Evolutionary conservation across 495 filamentous ascomycete species (phyloP), one percentile per base, ranked within the genome.

Genomic region (Lasiosphaeria ovina): DNA sequence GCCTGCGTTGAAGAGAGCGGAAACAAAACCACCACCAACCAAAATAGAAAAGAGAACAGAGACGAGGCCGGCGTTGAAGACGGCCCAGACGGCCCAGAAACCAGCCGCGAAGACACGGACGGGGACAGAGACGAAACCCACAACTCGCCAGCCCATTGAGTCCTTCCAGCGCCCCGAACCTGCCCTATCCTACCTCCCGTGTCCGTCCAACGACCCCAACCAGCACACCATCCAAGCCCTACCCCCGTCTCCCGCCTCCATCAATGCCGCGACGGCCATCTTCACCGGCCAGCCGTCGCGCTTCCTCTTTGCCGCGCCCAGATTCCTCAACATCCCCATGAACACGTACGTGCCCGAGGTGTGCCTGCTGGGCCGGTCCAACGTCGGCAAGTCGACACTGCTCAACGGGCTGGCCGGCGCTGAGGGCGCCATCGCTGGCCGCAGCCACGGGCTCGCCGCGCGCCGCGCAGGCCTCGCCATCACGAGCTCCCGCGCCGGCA

Each of bases 321-420:
- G 87, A 62, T 96, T 96, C 68, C 86, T 87, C 62, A 77, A 82
- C n/a, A 81, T 89, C 24, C 78, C 76, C 44, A 74, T 74, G 60
- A 83, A 84, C 50, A 73, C 71, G 12, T 69, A 76, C 57, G 75
- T 82, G 12, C 86, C 86, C 49, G 87, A 91, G 67, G 70, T 86
- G 53, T 80, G 79, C 64, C 67, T 85, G 17, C 63, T 84, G 0
- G 94, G 94, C 50, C 85, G 92, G 48, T 92, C 88, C 36, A 97
- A 98, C 71, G 93, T 95, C 33, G 94, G 93, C 42, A 98, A 98
- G 71, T 92, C 89, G 35, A 89, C 86, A 7, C 78, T 98, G 32
- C 76, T 98, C 60, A 98, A 98, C 70, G 88, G 89, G 1, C 76
- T 98, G 6, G 82, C 93, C 60, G 81, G 83, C 24, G 75, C 81